A percentile compares a stretch with the other conserved stretches of the same genome.
phyloP scores from a whole-genome alignment of 768 basidiomycete species.

The Suillus weaverae region DNA sequence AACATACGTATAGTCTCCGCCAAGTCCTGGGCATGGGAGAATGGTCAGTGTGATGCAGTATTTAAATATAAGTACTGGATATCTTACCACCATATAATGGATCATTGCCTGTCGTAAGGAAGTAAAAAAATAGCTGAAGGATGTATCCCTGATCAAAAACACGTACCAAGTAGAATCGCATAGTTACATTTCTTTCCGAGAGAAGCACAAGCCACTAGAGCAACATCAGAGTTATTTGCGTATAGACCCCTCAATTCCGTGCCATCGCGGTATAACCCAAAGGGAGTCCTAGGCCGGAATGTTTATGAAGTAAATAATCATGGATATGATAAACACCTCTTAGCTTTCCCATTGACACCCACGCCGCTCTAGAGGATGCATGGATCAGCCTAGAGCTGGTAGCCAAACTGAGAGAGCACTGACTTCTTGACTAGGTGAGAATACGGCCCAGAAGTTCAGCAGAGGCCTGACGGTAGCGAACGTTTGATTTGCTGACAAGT shows the following conservation, averaged over 20 bases:
- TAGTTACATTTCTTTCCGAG: conserved; percentile 69
- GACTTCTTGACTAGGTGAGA: conserved; percentile 73
- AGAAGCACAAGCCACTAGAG: conserved; percentile 64
- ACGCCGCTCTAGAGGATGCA: conserved; percentile 53
- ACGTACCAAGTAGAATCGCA: conserved; percentile 68
- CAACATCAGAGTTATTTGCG: conserved; percentile 65
- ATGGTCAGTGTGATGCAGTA: neutral
- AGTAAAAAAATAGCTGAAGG: neutral
- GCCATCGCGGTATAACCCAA: conserved; percentile 75
- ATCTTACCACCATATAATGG: conserved; percentile 72
- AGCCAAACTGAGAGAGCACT: conserved; percentile 5
- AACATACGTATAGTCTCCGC: conserved; percentile 75
- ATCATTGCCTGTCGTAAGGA: conserved; percentile 59
- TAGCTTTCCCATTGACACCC: conserved; percentile 65
- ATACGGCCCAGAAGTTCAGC: conserved; percentile 82
- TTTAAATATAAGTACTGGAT: neutral
- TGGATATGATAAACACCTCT: conserved; percentile 48
- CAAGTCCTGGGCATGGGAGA: conserved; percentile 50
- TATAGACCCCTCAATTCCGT: conserved; percentile 77
- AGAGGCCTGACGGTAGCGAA: conserved; percentile 75
- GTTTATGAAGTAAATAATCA: conserved; percentile 5
- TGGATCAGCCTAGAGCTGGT: neutral
- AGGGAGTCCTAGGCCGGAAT: conserved; percentile 54
- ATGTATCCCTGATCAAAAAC: neutral
- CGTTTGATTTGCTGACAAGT: conserved; percentile 72